Conservation (phyloP, 768 basidiomycete genomes). For the Trametes maxima region DNA sequence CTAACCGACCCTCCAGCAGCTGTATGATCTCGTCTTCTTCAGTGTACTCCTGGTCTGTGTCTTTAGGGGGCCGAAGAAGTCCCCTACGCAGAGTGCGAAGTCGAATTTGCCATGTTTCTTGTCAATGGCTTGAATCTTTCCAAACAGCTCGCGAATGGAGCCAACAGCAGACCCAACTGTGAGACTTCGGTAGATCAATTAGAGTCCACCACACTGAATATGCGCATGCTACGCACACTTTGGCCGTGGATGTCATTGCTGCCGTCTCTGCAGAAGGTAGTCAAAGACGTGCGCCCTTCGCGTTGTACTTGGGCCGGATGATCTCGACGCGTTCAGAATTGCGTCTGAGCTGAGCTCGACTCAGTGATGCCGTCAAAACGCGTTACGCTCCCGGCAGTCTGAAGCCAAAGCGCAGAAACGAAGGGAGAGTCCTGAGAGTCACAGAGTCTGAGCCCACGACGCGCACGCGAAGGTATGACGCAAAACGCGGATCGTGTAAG, state of each 20-base stretch:
- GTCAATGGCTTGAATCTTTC: conserved; percentile 83
- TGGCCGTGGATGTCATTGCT: conserved; percentile 20
- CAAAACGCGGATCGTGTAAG: not conserved
- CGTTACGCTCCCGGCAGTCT: too few relatives aligned
- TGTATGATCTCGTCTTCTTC: conserved; percentile 56
- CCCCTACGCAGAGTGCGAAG: conserved; percentile 77
- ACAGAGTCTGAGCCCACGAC: not conserved
- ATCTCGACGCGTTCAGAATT: too few relatives aligned
- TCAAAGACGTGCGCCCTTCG: not conserved
- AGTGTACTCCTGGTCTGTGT: conserved; percentile 31
- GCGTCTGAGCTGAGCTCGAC: too few relatives aligned
- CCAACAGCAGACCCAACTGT: conserved; percentile 83
- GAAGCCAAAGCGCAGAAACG: too few relatives aligned
- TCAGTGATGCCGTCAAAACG: too few relatives aligned
- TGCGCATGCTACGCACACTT: conserved; percentile 21
- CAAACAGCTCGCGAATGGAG: conserved; percentile 70
- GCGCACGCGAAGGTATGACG: not conserved
- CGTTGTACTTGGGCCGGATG: too few relatives aligned
- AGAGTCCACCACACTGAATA: not conserved
- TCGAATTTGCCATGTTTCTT: conserved; percentile 94
- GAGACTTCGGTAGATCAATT: conserved; percentile 43
- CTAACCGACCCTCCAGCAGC: conserved; percentile 66
- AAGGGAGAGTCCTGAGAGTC: too few relatives aligned
- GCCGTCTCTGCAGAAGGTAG: not conserved
- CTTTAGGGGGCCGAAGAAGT: conserved; percentile 75